Percentiles rank a stretch among this genome's conserved stretches.
These are phyloP conservation scores for Imleria badia DNA, from an alignment of 768 basidiomycete genomes.

Conservation along the genomic window DNA sequence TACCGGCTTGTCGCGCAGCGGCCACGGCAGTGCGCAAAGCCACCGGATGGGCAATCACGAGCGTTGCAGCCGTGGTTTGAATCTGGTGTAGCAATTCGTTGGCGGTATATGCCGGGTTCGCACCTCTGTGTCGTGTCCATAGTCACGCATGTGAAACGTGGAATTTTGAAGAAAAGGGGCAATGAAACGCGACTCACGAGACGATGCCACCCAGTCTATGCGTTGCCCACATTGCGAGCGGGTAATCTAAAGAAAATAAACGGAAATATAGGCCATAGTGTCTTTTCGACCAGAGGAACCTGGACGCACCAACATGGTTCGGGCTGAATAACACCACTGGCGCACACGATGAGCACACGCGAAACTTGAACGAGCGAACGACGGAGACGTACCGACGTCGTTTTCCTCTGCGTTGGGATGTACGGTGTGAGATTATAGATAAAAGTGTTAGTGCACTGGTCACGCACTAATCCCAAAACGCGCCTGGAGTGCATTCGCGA, in stretches of 20 bases:
- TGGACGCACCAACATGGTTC: constrained; percentile 55
- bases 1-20: constrained; percentile 31
- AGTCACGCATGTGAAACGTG: background rate
- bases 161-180: background rate
- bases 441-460: background rate
- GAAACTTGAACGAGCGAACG: background rate
- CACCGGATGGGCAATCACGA: constrained; percentile 33
- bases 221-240: constrained; percentile 55
- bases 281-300: background rate
- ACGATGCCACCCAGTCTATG: constrained; percentile 58
- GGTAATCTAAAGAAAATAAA: constrained; percentile 45
- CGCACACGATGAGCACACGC: constrained; percentile 2
- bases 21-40: constrained; percentile 27
- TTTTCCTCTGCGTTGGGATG: constrained; percentile 39
- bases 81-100: constrained; percentile 36
- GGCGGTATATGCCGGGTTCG: constrained; percentile 37
- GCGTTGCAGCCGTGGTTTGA: constrained; percentile 21
- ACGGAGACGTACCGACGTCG: constrained; percentile 47
- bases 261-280: background rate
- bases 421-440: background rate
- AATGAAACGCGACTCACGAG: constrained; percentile 42
- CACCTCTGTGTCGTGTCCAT: constrained; percentile 19
- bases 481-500: constrained; percentile 53
- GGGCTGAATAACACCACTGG: constrained; percentile 64
- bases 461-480: constrained; percentile 49